phyloP scores from a whole-genome alignment of 2,329 filamentous ascomycete genomes.

The Microdochium trichocladiopsis region DNA sequence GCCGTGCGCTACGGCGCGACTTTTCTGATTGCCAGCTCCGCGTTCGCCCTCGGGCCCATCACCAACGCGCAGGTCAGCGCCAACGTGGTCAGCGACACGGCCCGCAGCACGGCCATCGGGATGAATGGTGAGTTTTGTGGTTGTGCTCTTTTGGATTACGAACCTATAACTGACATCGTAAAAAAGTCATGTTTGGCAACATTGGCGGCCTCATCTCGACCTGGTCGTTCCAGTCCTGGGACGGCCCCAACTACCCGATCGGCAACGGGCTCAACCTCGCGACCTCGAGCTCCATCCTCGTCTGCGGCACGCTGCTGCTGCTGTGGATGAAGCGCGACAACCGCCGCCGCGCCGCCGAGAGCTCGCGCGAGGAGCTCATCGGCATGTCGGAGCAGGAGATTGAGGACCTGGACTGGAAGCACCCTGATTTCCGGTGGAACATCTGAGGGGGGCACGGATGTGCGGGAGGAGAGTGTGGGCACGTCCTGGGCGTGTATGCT shows the following conservation, averaged over 20 bases:
- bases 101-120: conserved; percentile 54
- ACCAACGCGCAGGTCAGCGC: conserved; percentile 57
- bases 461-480: neutral
- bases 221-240: conserved; percentile 56
- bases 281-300: conserved; percentile 46
- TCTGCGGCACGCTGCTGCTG: conserved; percentile 40
- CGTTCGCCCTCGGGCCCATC: conserved; percentile 54
- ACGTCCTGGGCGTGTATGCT: too few species aligned
- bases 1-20: conserved; percentile 53
- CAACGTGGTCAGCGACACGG: conserved; percentile 60
- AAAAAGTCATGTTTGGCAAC: conserved; percentile 55
- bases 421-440: conserved; percentile 57
- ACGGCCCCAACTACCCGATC: conserved; percentile 59
- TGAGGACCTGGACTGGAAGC: conserved; percentile 58
- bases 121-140: conserved; percentile 22
- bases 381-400: conserved; percentile 45
- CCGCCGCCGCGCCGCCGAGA: conserved; percentile 21
- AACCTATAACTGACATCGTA: neutral
- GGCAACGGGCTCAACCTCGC: conserved; percentile 66
- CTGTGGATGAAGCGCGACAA: conserved; percentile 61
- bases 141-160: neutral
- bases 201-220: conserved; percentile 55
- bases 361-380: conserved; percentile 36
- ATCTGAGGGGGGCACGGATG: conserved; percentile 10
- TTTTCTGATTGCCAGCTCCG: conserved; percentile 54